These are phyloP conservation scores for Quercus rubra DNA, from an alignment of 306 rosid species.

Conservation along the genomic window DNA sequence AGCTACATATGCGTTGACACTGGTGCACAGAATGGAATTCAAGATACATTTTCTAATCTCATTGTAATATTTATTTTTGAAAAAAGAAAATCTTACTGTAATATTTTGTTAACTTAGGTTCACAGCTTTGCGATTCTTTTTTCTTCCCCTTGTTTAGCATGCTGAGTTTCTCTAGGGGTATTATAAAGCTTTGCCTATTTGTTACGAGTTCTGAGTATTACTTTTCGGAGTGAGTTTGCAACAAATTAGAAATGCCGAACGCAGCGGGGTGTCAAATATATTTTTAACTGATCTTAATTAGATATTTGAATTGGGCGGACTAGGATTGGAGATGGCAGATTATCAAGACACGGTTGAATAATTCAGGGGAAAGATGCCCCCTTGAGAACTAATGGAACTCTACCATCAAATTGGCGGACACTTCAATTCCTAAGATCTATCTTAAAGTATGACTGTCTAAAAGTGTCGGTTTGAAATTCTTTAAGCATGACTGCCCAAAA, in stretches of 20 bases:
- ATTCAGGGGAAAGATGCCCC: background rate
- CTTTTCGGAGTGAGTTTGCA: background rate
- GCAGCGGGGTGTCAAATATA: background rate
- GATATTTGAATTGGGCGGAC: background rate
- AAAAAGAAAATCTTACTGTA: slow-evolving; percentile 45
- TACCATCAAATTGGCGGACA: too few species aligned
- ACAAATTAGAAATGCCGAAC: background rate
- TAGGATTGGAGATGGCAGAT: background rate
- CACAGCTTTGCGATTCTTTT: slow-evolving; percentile 46
- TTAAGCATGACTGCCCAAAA: too few species aligned
- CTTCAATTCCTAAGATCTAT: too few species aligned
- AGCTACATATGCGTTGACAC: slow-evolving; percentile 39
- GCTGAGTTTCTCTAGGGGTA: slow-evolving; percentile 16
- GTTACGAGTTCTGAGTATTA: slow-evolving; percentile 1
- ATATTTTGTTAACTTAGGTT: slow-evolving; percentile 62
- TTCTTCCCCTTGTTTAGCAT: slow-evolving; percentile 22
- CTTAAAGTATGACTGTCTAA: too few species aligned
- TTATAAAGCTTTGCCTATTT: slow-evolving; percentile 17
- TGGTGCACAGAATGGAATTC: slow-evolving; percentile 50
- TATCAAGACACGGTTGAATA: background rate
- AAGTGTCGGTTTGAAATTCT: too few species aligned
- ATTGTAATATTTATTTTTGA: slow-evolving; percentile 56
- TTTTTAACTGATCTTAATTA: background rate
- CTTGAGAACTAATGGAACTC: too few species aligned
- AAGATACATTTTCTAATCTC: slow-evolving; percentile 57